phyloP scores from a whole-genome alignment of 1,139 yeast species.

The Eremothecium coryli region DNA sequence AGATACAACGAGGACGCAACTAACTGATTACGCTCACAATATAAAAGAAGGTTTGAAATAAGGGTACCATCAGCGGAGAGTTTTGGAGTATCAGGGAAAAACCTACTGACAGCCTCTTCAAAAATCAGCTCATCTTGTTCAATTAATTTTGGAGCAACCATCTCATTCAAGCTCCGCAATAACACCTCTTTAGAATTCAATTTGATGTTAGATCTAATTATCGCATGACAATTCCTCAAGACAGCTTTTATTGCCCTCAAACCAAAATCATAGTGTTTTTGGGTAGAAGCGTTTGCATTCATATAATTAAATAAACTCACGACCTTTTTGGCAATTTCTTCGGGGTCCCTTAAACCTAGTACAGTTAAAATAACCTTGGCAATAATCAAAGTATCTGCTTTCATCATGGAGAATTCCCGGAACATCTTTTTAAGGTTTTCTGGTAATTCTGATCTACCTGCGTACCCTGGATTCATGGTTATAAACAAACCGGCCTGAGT shows the following conservation, averaged over 20 bases:
- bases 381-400: conserved; percentile 63
- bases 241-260: conserved; percentile 68
- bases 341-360: conserved; percentile 55
- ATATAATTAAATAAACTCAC: conserved; percentile 51
- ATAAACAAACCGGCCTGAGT: conserved; percentile 66
- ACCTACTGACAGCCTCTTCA: conserved; percentile 1
- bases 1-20: conserved; percentile 37
- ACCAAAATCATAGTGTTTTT: conserved; percentile 85
- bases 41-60: not conserved
- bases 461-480: conserved; percentile 88
- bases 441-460: conserved; percentile 75
- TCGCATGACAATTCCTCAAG: conserved; percentile 26
- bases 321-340: conserved; percentile 38
- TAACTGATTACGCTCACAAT: conserved; percentile 7
- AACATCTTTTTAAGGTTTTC: conserved; percentile 78
- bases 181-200: conserved; percentile 4
- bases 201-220: not conserved
- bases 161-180: conserved; percentile 7
- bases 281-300: conserved; percentile 36
- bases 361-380: conserved; percentile 65
- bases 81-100: conserved; percentile 4
- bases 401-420: conserved; percentile 63
- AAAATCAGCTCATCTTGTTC: conserved; percentile 7
- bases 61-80: conserved; percentile 5
- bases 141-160: conserved; percentile 9